These are phyloP conservation scores for Claviceps citrina DNA, from an alignment of 2,329 filamentous ascomycete species.

Conservation along the genomic window DNA sequence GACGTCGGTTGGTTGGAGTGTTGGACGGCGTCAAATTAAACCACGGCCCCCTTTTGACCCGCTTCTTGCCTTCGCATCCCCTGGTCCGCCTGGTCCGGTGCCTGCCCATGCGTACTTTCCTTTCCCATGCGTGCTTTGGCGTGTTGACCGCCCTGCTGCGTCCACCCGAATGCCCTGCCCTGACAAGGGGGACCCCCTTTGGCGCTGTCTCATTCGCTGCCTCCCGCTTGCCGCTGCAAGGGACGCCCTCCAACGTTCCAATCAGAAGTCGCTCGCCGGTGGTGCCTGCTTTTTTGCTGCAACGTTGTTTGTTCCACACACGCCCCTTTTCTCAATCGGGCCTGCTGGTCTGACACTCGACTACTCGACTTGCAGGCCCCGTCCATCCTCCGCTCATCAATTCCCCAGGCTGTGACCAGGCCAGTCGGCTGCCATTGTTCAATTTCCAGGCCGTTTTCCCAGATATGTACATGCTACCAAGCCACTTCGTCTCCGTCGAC, in stretches of 20 bases:
- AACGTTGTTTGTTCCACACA: constrained; percentile 2
- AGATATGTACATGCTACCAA: too few species aligned
- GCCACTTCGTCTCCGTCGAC: constrained; percentile 10
- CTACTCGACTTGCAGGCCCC: too few species aligned
- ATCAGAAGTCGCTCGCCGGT: neutral
- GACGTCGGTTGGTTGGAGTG: neutral
- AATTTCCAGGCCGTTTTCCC: neutral
- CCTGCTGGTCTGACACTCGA: too few species aligned
- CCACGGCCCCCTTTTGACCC: neutral
- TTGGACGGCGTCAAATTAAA: constrained; percentile 6
- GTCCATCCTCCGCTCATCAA: too few species aligned
- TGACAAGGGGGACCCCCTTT: constrained; percentile 1
- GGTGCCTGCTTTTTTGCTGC: neutral
- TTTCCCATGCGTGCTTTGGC: too few species aligned
- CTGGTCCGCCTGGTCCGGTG: neutral
- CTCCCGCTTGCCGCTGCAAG: constrained; percentile 4
- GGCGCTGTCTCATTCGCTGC: constrained; percentile 9
- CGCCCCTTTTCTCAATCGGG: neutral
- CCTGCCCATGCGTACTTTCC: neutral
- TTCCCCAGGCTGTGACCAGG: too few species aligned
- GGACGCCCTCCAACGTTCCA: constrained; percentile 1
- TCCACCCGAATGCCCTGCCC: constrained; percentile 1
- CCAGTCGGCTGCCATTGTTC: too few species aligned
- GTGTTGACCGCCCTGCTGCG: neutral
- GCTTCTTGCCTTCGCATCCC: neutral